Conservation (phyloP, 2,329 filamentous ascomycete genomes). For the Alternaria angustiovoidea region DNA sequence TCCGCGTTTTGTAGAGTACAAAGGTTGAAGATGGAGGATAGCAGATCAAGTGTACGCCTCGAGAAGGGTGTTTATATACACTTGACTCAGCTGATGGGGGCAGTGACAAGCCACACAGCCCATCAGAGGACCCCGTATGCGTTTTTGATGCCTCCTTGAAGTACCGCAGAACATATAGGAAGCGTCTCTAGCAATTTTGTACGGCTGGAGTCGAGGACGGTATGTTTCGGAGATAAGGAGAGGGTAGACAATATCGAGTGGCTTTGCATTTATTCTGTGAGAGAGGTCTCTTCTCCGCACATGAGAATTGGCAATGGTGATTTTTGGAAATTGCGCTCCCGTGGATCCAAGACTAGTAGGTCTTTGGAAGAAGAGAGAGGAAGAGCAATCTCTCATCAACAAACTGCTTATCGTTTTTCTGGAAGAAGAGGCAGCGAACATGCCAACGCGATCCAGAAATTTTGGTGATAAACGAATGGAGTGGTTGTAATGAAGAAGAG, state of each 20-base stretch:
- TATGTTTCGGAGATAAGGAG: neutral
- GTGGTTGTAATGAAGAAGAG: neutral
- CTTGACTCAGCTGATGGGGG: fast-evolving
- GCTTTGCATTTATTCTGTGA: neutral
- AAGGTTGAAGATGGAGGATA: too few relatives aligned
- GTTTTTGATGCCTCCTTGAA: neutral
- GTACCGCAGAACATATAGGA: too few relatives aligned
- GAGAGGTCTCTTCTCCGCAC: neutral
- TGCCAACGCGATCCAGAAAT: too few relatives aligned
- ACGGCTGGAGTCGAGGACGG: neutral
- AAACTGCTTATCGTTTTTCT: too few relatives aligned
- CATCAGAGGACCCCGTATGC: fast-evolving
- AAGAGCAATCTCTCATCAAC: neutral
- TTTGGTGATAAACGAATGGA: neutral
- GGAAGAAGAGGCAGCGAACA: neutral
- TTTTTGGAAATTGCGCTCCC: too few relatives aligned
- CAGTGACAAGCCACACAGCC: neutral
- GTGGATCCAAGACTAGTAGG: fast-evolving
- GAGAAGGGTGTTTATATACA: neutral
- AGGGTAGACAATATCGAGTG: too few relatives aligned
- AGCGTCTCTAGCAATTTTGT: neutral
- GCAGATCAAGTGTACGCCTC: too few relatives aligned
- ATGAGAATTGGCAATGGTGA: too few relatives aligned
- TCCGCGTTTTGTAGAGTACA: too few relatives aligned
- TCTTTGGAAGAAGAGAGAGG: neutral